Conservation (phyloP, 1,139 yeast genomes). For the Scheffersomyces cryptocercus region DNA sequence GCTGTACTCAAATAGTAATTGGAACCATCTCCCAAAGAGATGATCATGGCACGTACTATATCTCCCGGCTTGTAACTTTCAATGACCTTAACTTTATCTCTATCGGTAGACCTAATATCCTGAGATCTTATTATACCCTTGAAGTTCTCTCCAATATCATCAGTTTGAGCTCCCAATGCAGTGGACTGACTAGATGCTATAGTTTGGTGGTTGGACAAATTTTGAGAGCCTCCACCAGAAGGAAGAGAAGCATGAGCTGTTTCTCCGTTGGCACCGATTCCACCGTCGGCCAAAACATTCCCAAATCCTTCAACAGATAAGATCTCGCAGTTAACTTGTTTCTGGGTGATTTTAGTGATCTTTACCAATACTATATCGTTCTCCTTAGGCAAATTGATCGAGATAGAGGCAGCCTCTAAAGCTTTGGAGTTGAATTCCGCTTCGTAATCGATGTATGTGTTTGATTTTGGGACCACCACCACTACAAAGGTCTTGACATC, state of each 20-base stretch:
- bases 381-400: conserved; percentile 74
- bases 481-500: conserved; percentile 25
- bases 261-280: conserved; percentile 65
- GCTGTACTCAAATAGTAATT: conserved; percentile 91
- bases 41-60: conserved; percentile 75
- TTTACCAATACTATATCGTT: conserved; percentile 81
- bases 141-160: conserved; percentile 86
- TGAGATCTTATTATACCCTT: conserved; percentile 86
- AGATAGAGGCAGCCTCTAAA: conserved; percentile 17
- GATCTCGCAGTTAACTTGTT: conserved; percentile 82
- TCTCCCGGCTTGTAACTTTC: conserved; percentile 92
- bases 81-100: conserved; percentile 80
- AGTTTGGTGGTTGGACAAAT: conserved; percentile 38
- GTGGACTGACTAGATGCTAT: conserved; percentile 49
- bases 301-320: conserved; percentile 73
- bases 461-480: conserved; percentile 30
- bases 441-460: conserved; percentile 34
- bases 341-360: conserved; percentile 64
- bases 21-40: conserved; percentile 91
- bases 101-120: conserved; percentile 87
- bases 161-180: conserved; percentile 39
- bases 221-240: conserved; percentile 57
- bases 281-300: conserved; percentile 60
- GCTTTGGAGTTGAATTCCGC: conserved; percentile 18
- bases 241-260: conserved; percentile 36